Percentiles rank a stretch among this genome's conserved stretches.
Evolutionary conservation across 164 flowering plant species (phyloP).

Genomic region (Stephania cephalantha): DNA sequence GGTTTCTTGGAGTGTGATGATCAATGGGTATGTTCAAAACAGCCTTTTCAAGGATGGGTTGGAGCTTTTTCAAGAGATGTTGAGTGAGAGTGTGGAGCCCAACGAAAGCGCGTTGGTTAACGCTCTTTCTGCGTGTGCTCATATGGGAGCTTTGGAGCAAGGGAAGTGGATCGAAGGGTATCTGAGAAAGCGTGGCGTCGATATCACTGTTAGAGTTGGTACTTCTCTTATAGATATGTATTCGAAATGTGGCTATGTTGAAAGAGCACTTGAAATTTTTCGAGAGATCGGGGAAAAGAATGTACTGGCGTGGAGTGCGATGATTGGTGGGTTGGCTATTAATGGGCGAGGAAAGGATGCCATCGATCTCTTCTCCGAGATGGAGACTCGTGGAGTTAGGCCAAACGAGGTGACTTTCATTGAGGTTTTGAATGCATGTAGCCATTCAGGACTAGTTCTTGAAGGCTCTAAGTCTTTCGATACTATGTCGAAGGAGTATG

Average conservation of each 20-base stretch:
- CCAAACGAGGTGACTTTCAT: conserved; percentile 10
- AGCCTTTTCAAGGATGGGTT: conserved; percentile 9
- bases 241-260: conserved; percentile 12
- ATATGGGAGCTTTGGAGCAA: conserved; percentile 10
- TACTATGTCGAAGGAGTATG: conserved; percentile 13
- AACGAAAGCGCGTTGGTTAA: conserved; percentile 8
- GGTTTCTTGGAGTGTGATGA: conserved; percentile 17
- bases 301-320: conserved; percentile 11
- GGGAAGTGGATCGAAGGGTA: conserved; percentile 13
- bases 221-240: conserved; percentile 13
- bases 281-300: conserved; percentile 8
- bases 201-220: conserved; percentile 7
- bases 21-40: conserved; percentile 12
- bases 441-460: conserved; percentile 12
- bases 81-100: conserved; percentile 10
- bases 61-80: conserved; percentile 9
- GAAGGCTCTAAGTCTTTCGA: conserved; percentile 11
- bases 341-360: conserved; percentile 13
- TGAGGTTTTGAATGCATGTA: conserved; percentile 9
- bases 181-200: background rate
- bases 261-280: conserved; percentile 7
- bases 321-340: conserved; percentile 13
- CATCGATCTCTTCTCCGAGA: conserved; percentile 6
- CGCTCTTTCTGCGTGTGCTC: conserved; percentile 8
- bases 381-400: conserved; percentile 3